Base-by-base conservation (phyloP, 805 yeast species). In the Hanseniaspora taiwanica region DNA sequence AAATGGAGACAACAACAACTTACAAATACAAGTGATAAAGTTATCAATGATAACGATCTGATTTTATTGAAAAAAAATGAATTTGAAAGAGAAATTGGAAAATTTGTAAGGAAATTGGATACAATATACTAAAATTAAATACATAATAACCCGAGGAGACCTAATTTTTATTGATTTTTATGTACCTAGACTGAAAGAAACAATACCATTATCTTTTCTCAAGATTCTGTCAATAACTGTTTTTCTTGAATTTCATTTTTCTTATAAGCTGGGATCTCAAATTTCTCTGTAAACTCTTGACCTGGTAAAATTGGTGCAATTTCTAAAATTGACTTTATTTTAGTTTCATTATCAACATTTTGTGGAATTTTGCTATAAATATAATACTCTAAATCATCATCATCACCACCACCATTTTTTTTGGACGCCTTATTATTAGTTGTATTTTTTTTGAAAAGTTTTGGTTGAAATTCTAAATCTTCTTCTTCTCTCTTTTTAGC, bases 291-390 rank as follows among this genome's bases (percentile, higher is more conserved):
- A 52, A 77, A 76, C 39, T 63, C 50, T 53, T 85, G 94, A 14
- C 94, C 94, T 1, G 94, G 94, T 35, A 85, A 60, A 34, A 87
- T 72, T 2, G 96, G 96, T 17, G 78, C 83, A 37, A 79, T 63
- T 40, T 73, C 74, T 42, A 78, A 65, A 21, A 86, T 67, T 39
- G 73, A 68, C 42, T 69, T 64, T 39, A 68, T 68, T 53, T 80
- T 71, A 24, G 63, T 64, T 36, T 72, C 72, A n/a, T 75, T 65
- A 39, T 65, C 61, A n/a, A 66, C 61, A 23, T 64, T 62, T n/a
- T 57, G 58, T 31, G 75, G 68, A 48, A 81, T 75, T 41, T 74
- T 66, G 59, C 76, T 81, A 58, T 78, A 80, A 31, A 84, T 64
- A 27, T 73, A 58, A 54, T 63, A 85, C 56, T 83, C 87, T 44